Evolutionary conservation across 305 asterid genomes (phyloP).

Genomic region (Stenogyne calaminthoides): DNA sequence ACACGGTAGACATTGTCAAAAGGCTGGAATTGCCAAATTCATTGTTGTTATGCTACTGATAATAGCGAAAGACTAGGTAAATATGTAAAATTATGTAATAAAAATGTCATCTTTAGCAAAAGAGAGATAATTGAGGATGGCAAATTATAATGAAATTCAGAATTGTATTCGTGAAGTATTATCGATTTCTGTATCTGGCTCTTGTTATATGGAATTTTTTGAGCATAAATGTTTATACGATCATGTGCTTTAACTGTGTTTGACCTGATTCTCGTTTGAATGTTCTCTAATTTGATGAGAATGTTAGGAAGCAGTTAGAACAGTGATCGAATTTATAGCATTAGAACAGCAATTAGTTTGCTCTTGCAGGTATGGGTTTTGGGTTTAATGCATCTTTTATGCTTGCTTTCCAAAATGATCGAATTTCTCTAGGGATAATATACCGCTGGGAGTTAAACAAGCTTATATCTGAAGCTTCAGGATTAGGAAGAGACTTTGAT

Average conservation of each 20-base stretch:
- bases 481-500: not conserved
- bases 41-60: not conserved
- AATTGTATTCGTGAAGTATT: not conserved
- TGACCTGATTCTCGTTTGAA: not conserved
- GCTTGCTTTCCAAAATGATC: not conserved
- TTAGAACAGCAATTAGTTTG: not conserved
- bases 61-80: not conserved
- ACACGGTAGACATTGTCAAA: not conserved
- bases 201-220: not conserved
- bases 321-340: not conserved
- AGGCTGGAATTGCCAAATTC: not conserved
- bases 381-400: not conserved
- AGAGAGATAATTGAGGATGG: conserved; percentile 1
- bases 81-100: conserved; percentile 4
- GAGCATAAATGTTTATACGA: not conserved
- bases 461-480: not conserved
- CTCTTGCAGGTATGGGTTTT: not conserved
- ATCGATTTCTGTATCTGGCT: not conserved
- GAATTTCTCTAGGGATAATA: not conserved
- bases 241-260: not conserved
- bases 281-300: not conserved
- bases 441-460: not conserved
- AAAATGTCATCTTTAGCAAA: conserved; percentile 5
- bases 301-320: not conserved
- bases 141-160: not conserved